Percentiles rank a stretch among this genome's conserved stretches.
phyloP scores from a whole-genome alignment of 495 filamentous ascomycete species.

The Neurospora hispaniola region DNA sequence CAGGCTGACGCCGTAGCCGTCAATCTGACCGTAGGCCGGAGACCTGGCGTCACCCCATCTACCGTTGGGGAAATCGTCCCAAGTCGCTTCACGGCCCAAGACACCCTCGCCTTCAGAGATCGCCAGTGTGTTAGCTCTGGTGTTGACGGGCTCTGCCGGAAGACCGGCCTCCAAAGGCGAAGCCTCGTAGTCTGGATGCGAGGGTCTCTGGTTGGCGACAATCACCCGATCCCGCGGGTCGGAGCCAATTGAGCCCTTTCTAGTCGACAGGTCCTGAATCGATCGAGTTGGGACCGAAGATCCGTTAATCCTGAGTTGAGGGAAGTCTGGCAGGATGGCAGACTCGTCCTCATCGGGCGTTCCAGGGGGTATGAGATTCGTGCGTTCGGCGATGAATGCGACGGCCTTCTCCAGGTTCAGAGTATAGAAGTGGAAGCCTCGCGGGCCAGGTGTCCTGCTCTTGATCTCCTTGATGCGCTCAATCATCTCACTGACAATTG shows the following conservation, averaged over 20 bases:
- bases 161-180: slow-evolving; percentile 53
- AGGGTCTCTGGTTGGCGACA: slow-evolving; percentile 46
- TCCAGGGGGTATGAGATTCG: slow-evolving; percentile 62
- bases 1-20: slow-evolving; percentile 85
- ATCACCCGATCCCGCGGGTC: slow-evolving; percentile 78
- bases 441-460: slow-evolving; percentile 35
- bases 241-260: slow-evolving; percentile 43
- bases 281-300: slow-evolving; percentile 12
- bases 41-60: slow-evolving; percentile 89
- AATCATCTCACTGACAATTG: slow-evolving; percentile 62
- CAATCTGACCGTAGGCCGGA: slow-evolving; percentile 88
- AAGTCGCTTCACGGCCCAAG: slow-evolving; percentile 91
- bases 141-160: slow-evolving; percentile 47
- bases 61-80: slow-evolving; percentile 98
- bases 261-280: slow-evolving; percentile 15
- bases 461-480: slow-evolving; percentile 55
- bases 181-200: slow-evolving; percentile 53
- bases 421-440: slow-evolving; percentile 96
- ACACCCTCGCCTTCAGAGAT: slow-evolving; percentile 87
- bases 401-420: slow-evolving; percentile 95
- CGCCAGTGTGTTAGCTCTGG: slow-evolving; percentile 69
- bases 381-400: slow-evolving; percentile 80
- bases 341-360: slow-evolving; percentile 29
- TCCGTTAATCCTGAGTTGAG: slow-evolving; percentile 25
- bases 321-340: slow-evolving; percentile 26